phyloP scores from a whole-genome alignment of 192 early-diverging fungal genomes.

The Backusella tarrabulga region DNA sequence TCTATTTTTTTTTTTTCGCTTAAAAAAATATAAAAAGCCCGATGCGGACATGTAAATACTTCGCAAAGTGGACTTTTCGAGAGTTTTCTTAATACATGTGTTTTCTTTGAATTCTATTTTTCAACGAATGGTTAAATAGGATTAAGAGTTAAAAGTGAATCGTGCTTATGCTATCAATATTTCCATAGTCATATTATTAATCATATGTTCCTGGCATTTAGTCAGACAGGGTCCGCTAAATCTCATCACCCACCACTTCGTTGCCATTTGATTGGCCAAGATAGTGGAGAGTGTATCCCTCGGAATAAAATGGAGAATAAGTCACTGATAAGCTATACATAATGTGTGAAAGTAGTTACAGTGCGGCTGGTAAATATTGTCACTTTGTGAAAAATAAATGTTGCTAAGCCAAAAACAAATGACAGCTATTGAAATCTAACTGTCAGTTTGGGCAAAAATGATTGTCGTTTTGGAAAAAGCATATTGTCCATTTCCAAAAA shows the following conservation, averaged over 20 bases:
- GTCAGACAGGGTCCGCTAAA: neutral
- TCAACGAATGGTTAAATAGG: neutral
- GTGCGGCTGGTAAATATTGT: no score
- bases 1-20: neutral
- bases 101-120: neutral
- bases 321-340: neutral
- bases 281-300: neutral
- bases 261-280: neutral
- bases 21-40: neutral
- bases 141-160: neutral
- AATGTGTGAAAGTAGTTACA: no score
- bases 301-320: neutral
- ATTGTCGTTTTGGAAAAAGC: no score
- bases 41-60: neutral
- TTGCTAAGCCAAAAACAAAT: no score
- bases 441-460: no score
- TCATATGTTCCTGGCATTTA: neutral
- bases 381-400: no score
- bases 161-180: neutral
- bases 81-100: neutral
- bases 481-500: no score
- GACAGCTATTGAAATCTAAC: no score
- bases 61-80: neutral
- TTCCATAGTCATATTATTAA: neutral
- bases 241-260: neutral